Conservation (phyloP, 75 land plant genomes). For the Picea glauca region DNA sequence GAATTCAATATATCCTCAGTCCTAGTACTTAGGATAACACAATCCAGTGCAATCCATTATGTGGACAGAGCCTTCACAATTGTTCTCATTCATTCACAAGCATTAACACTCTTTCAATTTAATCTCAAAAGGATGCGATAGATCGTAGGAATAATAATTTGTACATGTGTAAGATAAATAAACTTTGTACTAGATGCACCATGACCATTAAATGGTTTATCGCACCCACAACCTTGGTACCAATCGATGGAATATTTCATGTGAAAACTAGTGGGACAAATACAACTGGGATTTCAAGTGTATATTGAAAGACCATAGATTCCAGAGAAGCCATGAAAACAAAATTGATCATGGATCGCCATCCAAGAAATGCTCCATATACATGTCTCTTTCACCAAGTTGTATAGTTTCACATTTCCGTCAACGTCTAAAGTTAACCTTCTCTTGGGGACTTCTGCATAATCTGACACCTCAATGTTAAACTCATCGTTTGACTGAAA, state of each 20-base stretch:
- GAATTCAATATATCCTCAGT: too few species aligned
- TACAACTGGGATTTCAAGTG: conserved; percentile 19
- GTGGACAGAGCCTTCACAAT: too few species aligned
- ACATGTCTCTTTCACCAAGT: conserved; percentile 15
- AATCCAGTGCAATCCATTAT: too few species aligned
- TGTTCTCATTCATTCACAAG: too few species aligned
- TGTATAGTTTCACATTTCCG: conserved; percentile 50
- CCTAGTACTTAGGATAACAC: too few species aligned
- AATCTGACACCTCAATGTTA: conserved; percentile 23
- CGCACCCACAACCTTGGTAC: conserved; percentile 39
- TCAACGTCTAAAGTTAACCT: conserved; percentile 43
- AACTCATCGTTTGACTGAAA: too few species aligned
- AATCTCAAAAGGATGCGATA: too few species aligned
- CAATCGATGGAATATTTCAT: conserved; percentile 15
- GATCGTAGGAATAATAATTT: too few species aligned
- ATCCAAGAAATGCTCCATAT: conserved; percentile 41
- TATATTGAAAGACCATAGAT: conserved; percentile 32
- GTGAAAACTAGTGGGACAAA: conserved; percentile 43
- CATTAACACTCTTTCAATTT: too few species aligned
- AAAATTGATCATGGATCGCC: conserved; percentile 21
- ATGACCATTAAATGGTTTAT: conserved; percentile 11
- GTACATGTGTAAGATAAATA: too few species aligned
- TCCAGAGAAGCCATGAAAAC: conserved; percentile 45
- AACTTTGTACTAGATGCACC: too few species aligned
- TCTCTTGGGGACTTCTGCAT: conserved; percentile 23